phyloP scores from a whole-genome alignment of 2,329 filamentous ascomycete species.

The Fusarium chaquense region DNA sequence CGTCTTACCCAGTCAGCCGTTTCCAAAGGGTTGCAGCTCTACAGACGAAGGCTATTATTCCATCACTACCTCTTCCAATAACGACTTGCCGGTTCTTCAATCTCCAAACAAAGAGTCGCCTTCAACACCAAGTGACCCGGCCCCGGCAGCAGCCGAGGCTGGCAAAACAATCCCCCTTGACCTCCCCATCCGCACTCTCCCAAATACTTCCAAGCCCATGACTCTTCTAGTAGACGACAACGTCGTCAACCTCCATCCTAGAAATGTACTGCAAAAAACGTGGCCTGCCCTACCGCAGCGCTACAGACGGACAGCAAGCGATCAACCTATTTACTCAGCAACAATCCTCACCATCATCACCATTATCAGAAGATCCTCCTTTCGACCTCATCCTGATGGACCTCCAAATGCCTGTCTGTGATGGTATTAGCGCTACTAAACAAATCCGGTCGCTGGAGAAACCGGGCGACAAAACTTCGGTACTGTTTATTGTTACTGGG shows the following conservation, averaged over 20 bases:
- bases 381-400: constrained; percentile 49
- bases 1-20: rapidly evolving
- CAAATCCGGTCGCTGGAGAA: constrained; percentile 45
- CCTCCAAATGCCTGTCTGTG: constrained; percentile 49
- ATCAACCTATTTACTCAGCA: constrained; percentile 50
- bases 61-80: background rate
- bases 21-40: background rate
- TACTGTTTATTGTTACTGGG: constrained; percentile 47
- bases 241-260: constrained; percentile 61
- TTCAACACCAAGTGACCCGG: rapidly evolving
- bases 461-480: constrained; percentile 13
- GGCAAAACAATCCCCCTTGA: background rate
- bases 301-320: constrained; percentile 59
- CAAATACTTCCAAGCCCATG: constrained; percentile 28
- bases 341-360: constrained; percentile 11
- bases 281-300: constrained; percentile 56
- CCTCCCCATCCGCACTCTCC: background rate
- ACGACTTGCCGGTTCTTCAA: background rate
- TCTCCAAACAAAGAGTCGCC: background rate
- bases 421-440: constrained; percentile 46
- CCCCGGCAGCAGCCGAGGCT: background rate
- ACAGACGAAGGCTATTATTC: constrained; percentile 18
- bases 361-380: background rate
- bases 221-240: constrained; percentile 62
- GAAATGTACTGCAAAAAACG: constrained; percentile 60